These are phyloP conservation scores for Pharnaceum exiguum DNA, from an alignment of 148 eudicot genomes.

Conservation along the genomic window DNA sequence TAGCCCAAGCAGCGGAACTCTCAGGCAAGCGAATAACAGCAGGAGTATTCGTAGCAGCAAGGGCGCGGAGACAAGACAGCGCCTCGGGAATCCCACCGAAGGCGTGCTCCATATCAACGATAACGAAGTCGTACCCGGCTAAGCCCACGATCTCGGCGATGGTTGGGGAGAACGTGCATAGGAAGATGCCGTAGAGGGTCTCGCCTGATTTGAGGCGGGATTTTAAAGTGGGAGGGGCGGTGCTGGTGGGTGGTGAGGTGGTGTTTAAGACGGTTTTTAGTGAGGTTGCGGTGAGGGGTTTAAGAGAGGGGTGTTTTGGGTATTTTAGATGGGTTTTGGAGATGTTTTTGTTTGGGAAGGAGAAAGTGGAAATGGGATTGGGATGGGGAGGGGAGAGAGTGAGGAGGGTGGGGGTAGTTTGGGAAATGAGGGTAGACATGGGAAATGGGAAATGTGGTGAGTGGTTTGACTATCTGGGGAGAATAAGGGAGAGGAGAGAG, in stretches of 20 bases:
- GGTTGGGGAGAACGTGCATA: slow-evolving; percentile 65
- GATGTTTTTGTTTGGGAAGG: neutral
- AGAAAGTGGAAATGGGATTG: neutral
- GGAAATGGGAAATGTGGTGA: too few relatives aligned
- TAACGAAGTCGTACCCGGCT: slow-evolving; percentile 77
- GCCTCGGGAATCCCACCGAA: slow-evolving; percentile 61
- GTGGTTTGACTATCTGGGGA: too few relatives aligned
- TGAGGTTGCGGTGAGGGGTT: slow-evolving; percentile 5
- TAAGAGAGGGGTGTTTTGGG: slow-evolving; percentile 2
- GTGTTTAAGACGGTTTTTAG: slow-evolving; percentile 16
- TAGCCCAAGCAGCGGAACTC: slow-evolving; percentile 59
- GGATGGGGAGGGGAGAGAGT: slow-evolving; percentile 1
- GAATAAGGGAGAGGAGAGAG: neutral
- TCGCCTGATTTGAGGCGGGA: slow-evolving; percentile 58
- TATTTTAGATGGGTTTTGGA: slow-evolving; percentile 1
- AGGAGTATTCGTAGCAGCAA: slow-evolving; percentile 55
- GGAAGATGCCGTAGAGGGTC: slow-evolving; percentile 79
- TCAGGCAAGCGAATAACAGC: slow-evolving; percentile 79
- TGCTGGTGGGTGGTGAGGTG: neutral
- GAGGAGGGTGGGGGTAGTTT: slow-evolving; percentile 3
- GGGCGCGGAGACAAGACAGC: slow-evolving; percentile 59
- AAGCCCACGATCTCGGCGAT: slow-evolving; percentile 82
- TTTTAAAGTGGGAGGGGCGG: slow-evolving; percentile 38
- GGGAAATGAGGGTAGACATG: slow-evolving; percentile 1
- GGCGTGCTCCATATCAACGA: slow-evolving; percentile 94